Conservation (phyloP, 352 stramenopile genomes). For the Phytophthora fragariaefolia region DNA sequence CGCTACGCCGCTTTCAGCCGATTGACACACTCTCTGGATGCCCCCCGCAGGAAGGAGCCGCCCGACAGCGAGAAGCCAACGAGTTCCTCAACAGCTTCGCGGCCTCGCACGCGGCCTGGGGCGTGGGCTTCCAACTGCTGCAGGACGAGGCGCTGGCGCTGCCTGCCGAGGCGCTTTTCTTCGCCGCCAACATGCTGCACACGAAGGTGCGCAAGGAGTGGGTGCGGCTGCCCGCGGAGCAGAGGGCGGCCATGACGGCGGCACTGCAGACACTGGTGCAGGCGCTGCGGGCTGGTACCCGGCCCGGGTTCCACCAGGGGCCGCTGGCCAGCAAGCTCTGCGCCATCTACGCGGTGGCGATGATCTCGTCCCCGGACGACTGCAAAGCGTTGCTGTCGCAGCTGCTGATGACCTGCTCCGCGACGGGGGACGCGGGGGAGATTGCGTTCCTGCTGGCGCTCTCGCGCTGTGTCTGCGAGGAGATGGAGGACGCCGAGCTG, state of each 20-base stretch:
- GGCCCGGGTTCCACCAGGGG: conserved; percentile 33
- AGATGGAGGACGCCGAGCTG: conserved; percentile 70
- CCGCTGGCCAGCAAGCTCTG: conserved; percentile 70
- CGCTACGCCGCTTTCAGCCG: background rate
- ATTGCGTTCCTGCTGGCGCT: conserved; percentile 63
- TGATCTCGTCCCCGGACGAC: conserved; percentile 63
- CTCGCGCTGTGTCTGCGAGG: conserved; percentile 68
- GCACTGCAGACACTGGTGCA: conserved; percentile 50
- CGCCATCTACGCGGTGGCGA: conserved; percentile 57
- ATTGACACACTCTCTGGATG: conserved; percentile 4
- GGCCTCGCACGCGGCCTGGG: conserved; percentile 57
- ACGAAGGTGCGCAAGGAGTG: conserved; percentile 76
- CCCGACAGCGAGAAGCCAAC: conserved; percentile 71
- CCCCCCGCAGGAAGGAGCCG: conserved; percentile 54
- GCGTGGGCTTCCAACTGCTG: conserved; percentile 55
- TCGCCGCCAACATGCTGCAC: conserved; percentile 80
- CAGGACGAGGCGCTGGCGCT: conserved; percentile 54
- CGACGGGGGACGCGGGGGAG: conserved; percentile 35
- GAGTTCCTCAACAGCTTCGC: conserved; percentile 70
- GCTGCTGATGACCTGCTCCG: conserved; percentile 35
- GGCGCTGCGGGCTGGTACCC: conserved; percentile 31
- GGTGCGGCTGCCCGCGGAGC: conserved; percentile 47
- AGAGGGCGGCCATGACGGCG: conserved; percentile 42
- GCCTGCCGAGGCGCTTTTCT: conserved; percentile 68
- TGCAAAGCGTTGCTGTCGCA: conserved; percentile 50